Percentiles rank a stretch among this genome's conserved stretches.
Evolutionary conservation across 768 basidiomycete species (phyloP).

Genomic region (Podaxis rugospora): DNA sequence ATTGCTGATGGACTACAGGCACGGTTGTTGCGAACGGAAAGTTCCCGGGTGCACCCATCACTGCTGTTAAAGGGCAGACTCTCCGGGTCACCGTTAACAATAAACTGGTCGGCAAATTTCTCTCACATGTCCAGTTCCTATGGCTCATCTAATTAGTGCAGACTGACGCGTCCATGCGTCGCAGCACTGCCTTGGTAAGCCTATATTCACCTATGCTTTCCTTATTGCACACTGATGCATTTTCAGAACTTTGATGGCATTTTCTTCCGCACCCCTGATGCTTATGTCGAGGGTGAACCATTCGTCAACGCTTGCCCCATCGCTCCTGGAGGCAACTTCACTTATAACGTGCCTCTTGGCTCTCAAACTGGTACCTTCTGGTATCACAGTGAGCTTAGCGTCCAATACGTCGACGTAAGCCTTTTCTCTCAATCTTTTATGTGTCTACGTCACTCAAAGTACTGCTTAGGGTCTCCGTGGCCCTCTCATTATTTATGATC

Average conservation of each 20-base stretch:
- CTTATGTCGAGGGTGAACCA: slow-evolving; percentile 13
- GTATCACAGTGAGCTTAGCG: slow-evolving; percentile 18
- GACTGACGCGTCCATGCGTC: slow-evolving; percentile 44
- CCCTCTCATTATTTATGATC: slow-evolving; percentile 32
- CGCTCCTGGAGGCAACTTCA: slow-evolving; percentile 31
- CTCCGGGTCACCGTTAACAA: neutral
- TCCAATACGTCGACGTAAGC: slow-evolving; percentile 9
- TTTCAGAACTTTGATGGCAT: slow-evolving; percentile 40
- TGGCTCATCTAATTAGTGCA: slow-evolving; percentile 16
- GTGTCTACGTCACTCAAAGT: neutral
- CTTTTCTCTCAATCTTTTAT: neutral
- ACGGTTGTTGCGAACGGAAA: slow-evolving; percentile 22
- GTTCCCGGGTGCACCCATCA: slow-evolving; percentile 28
- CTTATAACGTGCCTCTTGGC: slow-evolving; percentile 30
- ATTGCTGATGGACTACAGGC: slow-evolving; percentile 9
- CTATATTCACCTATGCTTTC: neutral
- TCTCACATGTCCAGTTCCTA: slow-evolving; percentile 22
- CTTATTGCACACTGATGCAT: neutral
- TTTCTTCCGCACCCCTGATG: slow-evolving; percentile 16
- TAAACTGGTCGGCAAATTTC: neutral
- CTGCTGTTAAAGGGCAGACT: slow-evolving; percentile 21
- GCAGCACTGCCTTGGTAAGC: slow-evolving; percentile 13
- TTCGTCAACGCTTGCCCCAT: slow-evolving; percentile 47
- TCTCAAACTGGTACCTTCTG: slow-evolving; percentile 23
- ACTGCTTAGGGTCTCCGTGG: slow-evolving; percentile 37